phyloP scores from a whole-genome alignment of 1,139 yeast genomes.

The Martiniozyma asiatica region DNA sequence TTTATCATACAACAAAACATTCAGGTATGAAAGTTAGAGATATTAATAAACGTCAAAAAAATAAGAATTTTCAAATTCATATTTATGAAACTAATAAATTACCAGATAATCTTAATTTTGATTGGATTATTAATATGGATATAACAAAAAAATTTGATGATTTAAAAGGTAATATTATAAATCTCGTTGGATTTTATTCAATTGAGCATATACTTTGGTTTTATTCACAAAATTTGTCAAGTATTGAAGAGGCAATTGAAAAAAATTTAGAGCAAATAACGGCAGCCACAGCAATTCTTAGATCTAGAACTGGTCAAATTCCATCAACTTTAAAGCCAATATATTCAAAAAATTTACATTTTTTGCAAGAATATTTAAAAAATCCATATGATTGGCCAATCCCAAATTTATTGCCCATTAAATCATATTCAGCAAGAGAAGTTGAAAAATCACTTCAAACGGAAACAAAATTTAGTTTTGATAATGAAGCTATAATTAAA shows the following conservation, averaged over 20 bases:
- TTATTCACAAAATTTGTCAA: no score
- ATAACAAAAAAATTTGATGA: constrained; percentile 42
- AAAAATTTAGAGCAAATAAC: constrained; percentile 31
- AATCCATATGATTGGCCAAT: constrained; percentile 50
- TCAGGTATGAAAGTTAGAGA: constrained; percentile 38
- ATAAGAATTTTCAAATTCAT: constrained; percentile 26
- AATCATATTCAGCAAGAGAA: constrained; percentile 52
- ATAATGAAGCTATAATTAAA: constrained; percentile 40
- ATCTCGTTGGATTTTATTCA: constrained; percentile 67
- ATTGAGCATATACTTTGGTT: constrained; percentile 55
- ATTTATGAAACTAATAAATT: constrained; percentile 37
- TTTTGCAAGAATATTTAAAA: constrained; percentile 44
- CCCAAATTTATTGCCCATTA: constrained; percentile 58
- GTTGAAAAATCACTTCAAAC: constrained; percentile 71
- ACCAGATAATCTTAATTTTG: constrained; percentile 18
- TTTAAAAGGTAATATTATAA: constrained; percentile 39
- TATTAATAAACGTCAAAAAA: constrained; percentile 24
- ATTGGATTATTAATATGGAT: constrained; percentile 32
- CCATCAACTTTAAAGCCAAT: constrained; percentile 75
- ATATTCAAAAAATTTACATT: constrained; percentile 54
- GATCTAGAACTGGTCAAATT: constrained; percentile 74
- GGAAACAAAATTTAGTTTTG: constrained; percentile 58
- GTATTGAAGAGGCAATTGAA: background rate
- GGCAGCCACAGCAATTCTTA: constrained; percentile 71
- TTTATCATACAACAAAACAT: constrained; percentile 62